Base-by-base conservation (phyloP, 2,329 filamentous ascomycete genomes). In the Zymoseptoria brevis region DNA sequence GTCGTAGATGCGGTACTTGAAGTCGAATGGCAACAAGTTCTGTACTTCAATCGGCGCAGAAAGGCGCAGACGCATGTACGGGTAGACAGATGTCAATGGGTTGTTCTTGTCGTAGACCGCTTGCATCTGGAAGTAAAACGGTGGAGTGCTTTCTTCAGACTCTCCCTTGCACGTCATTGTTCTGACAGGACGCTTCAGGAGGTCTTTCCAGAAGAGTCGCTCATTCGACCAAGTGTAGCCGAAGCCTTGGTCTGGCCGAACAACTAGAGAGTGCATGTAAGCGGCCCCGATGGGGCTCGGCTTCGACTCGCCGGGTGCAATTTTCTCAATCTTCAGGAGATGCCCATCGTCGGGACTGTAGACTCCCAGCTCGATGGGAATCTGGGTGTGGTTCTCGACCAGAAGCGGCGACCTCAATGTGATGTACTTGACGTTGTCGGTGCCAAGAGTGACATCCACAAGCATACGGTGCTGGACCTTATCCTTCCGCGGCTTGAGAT, bases 1-100 rank as follows among this genome's bases (percentile, higher is more conserved):
- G 78, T 99, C 94, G 71, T 97, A 99, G 57, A 99, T 97, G 57
- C 93, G 86, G 74, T 99, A 99, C 75, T 99, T 97, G 84, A 99
- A 99, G 75, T 99, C 94, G 71, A 94, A 97, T 0, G 94, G 94
- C 45, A 99, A 77, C 50, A 99, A 78, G 66, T 99, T 99, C 73
- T 99, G 93, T 4, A 99, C 82, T 54, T 96, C 93, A 13, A 99
- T 85, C 0, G 95, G 94, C 0, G 94, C 93, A 22, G 90, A 96
- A 2, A 99, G 82, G 66, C 92, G 89, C 64, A 99, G 81, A 60
- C 86, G 87, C 94, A 99, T 97, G 73, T 94, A 94, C 0, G 94
- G 94, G 71, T 99, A 99, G 62, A 87, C 83, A 59, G 86, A 88
- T 1, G 88, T 88, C 60, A 96, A 77, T 2, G 94, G 91, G 66